Evolutionary conservation across 2,329 filamentous ascomycete species (phyloP).

Genomic region (Coleophoma crateriformis): DNA sequence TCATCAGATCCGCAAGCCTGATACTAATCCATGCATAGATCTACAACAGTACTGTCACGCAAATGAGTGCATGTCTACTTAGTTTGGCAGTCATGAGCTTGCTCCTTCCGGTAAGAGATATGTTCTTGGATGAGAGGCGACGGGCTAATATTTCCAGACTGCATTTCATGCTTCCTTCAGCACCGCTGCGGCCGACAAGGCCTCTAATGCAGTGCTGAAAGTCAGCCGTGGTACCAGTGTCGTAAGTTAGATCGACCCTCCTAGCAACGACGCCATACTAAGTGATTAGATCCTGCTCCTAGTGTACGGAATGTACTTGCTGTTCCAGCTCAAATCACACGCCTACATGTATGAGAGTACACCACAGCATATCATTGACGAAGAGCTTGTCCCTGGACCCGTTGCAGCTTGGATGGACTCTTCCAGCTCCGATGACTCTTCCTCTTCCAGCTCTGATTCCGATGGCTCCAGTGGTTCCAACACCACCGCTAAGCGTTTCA

Average conservation of each 20-base stretch:
- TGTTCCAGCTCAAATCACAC: slow-evolving; percentile 91
- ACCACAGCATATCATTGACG: slow-evolving; percentile 87
- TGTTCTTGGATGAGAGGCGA: too few species aligned
- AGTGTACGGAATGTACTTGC: slow-evolving; percentile 76
- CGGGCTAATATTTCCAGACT: slow-evolving; percentile 43
- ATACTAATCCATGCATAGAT: slow-evolving; percentile 41
- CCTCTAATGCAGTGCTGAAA: slow-evolving; percentile 68
- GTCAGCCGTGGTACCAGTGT: slow-evolving; percentile 89
- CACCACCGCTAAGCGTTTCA: slow-evolving; percentile 71
- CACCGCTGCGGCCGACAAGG: slow-evolving; percentile 41
- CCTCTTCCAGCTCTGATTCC: slow-evolving; percentile 62
- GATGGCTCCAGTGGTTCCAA: slow-evolving; percentile 62
- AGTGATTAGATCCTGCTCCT: slow-evolving; percentile 60
- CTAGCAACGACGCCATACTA: slow-evolving; percentile 1
- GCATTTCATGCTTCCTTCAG: slow-evolving; percentile 88
- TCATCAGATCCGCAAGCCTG: not conserved
- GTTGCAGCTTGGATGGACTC: slow-evolving; percentile 77
- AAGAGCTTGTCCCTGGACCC: slow-evolving; percentile 81
- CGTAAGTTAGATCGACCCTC: slow-evolving; percentile 38
- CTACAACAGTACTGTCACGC: slow-evolving; percentile 91
- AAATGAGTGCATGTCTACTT: slow-evolving; percentile 91
- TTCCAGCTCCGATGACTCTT: slow-evolving; percentile 53
- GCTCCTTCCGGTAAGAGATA: slow-evolving; percentile 62
- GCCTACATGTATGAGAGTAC: slow-evolving; percentile 90
- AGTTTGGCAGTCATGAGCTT: slow-evolving; percentile 88